Conservation (phyloP, 495 filamentous ascomycete species). For the Hypoxylon lenormandii region DNA sequence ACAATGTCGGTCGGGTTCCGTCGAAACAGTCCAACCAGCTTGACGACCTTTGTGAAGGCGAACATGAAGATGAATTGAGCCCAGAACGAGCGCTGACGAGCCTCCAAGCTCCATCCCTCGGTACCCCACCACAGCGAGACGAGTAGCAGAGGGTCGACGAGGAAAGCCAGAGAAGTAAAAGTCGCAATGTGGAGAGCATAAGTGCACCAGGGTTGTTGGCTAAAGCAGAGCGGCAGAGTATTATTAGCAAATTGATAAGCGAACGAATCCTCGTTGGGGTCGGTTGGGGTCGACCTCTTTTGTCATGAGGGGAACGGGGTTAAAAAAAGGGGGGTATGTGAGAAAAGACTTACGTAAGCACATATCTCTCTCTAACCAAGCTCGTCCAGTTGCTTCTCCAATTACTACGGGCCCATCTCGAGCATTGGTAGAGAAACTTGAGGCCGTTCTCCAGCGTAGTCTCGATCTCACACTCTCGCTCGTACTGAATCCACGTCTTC, state of each 20-base stretch:
- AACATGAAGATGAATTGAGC: constrained; percentile 62
- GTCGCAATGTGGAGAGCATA: constrained; percentile 72
- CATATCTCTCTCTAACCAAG: constrained; percentile 65
- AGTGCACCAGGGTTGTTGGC: constrained; percentile 69
- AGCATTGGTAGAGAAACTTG: constrained; percentile 70
- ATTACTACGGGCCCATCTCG: constrained; percentile 72
- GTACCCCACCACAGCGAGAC: constrained; percentile 62
- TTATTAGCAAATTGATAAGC: constrained; percentile 19
- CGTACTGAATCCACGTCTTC: constrained; percentile 73
- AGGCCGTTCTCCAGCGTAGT: constrained; percentile 68
- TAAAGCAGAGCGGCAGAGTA: constrained; percentile 42
- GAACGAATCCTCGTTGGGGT: constrained; percentile 17
- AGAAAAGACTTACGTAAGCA: constrained; percentile 61
- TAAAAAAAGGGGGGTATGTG: constrained; percentile 1
- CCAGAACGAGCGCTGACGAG: constrained; percentile 59
- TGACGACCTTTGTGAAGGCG: constrained; percentile 69
- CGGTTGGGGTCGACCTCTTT: constrained; percentile 2
- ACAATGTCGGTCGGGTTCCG: constrained; percentile 67
- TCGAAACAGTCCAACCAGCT: constrained; percentile 69
- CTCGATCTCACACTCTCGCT: constrained; percentile 66
- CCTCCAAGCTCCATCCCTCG: constrained; percentile 57
- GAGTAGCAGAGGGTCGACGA: constrained; percentile 65
- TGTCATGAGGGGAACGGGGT: neutral
- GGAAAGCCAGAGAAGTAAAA: constrained; percentile 69
- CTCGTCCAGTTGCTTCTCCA: constrained; percentile 72